A percentile compares a stretch with the other conserved stretches of the same genome.
These are phyloP conservation scores for Daldinia bambusicola DNA, from an alignment of 495 filamentous ascomycete species.

Conservation along the genomic window DNA sequence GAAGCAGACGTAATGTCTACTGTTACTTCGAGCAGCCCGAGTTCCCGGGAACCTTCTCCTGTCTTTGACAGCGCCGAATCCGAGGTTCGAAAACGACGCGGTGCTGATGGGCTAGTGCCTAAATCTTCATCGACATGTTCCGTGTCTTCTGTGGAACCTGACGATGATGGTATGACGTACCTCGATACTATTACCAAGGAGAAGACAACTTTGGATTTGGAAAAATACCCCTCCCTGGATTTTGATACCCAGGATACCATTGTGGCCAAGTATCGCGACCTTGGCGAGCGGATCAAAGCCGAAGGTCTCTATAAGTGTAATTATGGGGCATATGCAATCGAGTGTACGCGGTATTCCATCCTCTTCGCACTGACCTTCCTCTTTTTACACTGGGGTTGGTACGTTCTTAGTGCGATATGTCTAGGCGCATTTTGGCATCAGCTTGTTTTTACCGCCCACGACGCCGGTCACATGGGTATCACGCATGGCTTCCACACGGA, in stretches of 20 bases:
- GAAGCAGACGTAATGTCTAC: slow-evolving; percentile 49
- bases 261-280: slow-evolving; percentile 78
- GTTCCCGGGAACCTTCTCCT: slow-evolving; percentile 67
- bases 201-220: slow-evolving; percentile 78
- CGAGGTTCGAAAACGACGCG: slow-evolving; percentile 44
- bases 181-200: slow-evolving; percentile 79
- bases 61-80: slow-evolving; percentile 68
- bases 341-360: slow-evolving; percentile 76
- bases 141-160: slow-evolving; percentile 50
- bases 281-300: slow-evolving; percentile 74
- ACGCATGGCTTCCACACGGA: slow-evolving; percentile 88
- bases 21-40: slow-evolving; percentile 53
- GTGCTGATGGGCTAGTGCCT: slow-evolving; percentile 22
- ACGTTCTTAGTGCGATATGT: slow-evolving; percentile 75
- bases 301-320: slow-evolving; percentile 88
- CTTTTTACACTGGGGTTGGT: slow-evolving; percentile 79
- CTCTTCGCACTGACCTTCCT: slow-evolving; percentile 72
- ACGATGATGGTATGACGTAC: slow-evolving; percentile 67
- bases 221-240: slow-evolving; percentile 86
- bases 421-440: slow-evolving; percentile 95
- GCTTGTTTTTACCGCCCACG: slow-evolving; percentile 92
- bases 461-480: slow-evolving; percentile 97
- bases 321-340: slow-evolving; percentile 82
- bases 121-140: slow-evolving; percentile 55
- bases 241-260: slow-evolving; percentile 78